Base-by-base conservation (phyloP, 2,329 filamentous ascomycete genomes). In the Pyrenophora teres region DNA sequence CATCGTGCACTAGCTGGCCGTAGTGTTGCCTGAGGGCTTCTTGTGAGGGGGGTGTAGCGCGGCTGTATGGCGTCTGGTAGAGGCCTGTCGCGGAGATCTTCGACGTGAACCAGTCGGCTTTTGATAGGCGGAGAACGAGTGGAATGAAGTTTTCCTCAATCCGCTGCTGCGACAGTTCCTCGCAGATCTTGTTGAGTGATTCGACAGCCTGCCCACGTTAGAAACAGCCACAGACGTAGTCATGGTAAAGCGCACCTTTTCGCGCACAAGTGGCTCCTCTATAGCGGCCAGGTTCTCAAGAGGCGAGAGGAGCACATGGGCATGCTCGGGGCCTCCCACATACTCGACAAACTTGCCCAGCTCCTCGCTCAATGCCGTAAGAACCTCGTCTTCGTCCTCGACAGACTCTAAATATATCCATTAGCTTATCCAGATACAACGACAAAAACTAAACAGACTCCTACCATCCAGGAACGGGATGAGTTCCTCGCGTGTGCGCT, bases 81-180 rank as follows among this genome's bases (percentile, higher is more conserved):
- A 99, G 88, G 58, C 94, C 94, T 61, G 93, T 96, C 57, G 93
- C 94, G 27, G 94, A 99, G 61, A 99, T 94, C 80, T 97, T 99
- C 61, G 94, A 97, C 51, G 94, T 99, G 77, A 99, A 99, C 94
- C 94, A 99, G 79, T 99, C 94, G 77, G 94, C 94, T 83, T 97
- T 99, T 62, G 94, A 95, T 56, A 99, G 89, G 72, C 94, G 91
- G 71, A 96, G 85, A 54, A 92, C 92, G 71, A 99, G 87, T 57
- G 94, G 94, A 65, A 99, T 93, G 79, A 97, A 97, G 78, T 92
- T 90, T 70, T 97, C 90, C 81, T 99, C 94, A 72, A 97, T 88
- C 80, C 99, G 94, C 76, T 91, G 84, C 67, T 91, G 81, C 43
- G 92, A 96, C 49, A 99, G 84, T 74, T 96, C 87, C 72, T 87